Conservation (phyloP, 371 early-diverging fungal species). For the Lichtheimia corymbifera region DNA sequence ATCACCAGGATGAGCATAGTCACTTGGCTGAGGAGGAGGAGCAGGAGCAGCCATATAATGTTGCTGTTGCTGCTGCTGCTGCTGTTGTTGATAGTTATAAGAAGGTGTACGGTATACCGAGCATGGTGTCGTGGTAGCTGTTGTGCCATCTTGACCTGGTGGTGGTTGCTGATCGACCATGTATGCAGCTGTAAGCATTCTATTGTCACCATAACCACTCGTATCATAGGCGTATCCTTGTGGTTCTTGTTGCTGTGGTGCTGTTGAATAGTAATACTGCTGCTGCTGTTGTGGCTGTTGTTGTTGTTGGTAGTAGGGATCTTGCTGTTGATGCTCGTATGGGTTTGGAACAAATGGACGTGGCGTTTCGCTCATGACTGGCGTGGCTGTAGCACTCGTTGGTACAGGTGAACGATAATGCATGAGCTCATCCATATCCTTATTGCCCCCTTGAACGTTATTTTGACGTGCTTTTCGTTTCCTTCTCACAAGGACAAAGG, state of each 20-base stretch:
- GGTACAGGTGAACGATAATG: conserved; percentile 10
- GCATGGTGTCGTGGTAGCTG: neutral
- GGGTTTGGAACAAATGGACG: neutral
- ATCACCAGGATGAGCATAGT: neutral
- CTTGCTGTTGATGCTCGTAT: neutral
- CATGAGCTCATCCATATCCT: conserved; percentile 7
- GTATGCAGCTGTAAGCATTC: conserved; percentile 11
- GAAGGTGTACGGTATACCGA: conserved; percentile 13
- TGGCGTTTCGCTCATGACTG: conserved; percentile 4
- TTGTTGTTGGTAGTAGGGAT: neutral
- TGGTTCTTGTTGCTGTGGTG: neutral
- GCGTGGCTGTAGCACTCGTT: conserved; percentile 4
- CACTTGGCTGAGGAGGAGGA: conserved; percentile 4
- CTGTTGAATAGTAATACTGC: conserved; percentile 2
- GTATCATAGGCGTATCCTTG: neutral
- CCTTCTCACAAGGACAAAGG: conserved; percentile 9
- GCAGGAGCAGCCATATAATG: neutral
- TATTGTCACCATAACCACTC: neutral
- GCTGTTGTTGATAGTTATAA: conserved; percentile 2
- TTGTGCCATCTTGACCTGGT: neutral
- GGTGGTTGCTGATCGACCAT: conserved; percentile 1
- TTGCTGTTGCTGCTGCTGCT: conserved; percentile 5
- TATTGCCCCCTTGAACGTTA: neutral
- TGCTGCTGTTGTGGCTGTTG: neutral
- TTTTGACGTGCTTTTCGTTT: neutral